These are phyloP conservation scores for Zymoseptoria brevis DNA, from an alignment of 2,329 filamentous ascomycete genomes.

Conservation along the genomic window DNA sequence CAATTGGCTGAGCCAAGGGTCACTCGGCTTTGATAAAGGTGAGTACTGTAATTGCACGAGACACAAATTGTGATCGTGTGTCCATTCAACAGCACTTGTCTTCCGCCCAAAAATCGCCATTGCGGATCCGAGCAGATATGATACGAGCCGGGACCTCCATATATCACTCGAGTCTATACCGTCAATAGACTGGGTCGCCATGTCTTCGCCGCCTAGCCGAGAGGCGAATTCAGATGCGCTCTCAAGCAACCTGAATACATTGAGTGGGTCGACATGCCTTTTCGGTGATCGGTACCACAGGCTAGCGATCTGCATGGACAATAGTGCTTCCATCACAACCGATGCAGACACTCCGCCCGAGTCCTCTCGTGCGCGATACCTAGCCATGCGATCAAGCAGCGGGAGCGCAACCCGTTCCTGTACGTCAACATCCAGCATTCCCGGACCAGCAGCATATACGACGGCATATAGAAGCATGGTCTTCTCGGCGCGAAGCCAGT, in stretches of 20 bases:
- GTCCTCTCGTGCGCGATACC: neutral
- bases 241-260: conserved; percentile 78
- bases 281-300: conserved; percentile 79
- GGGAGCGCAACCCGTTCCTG: conserved; percentile 60
- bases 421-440: conserved; percentile 41
- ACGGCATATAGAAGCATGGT: conserved; percentile 52
- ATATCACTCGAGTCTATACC: conserved; percentile 7
- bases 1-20: conserved; percentile 20
- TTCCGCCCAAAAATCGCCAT: conserved; percentile 13
- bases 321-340: conserved; percentile 60
- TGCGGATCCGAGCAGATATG: conserved; percentile 9
- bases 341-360: conserved; percentile 30
- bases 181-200: neutral
- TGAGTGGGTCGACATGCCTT: conserved; percentile 65
- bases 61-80: conserved; percentile 10
- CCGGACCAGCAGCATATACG: conserved; percentile 45
- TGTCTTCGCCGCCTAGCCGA: neutral
- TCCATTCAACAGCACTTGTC: conserved; percentile 6
- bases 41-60: conserved; percentile 11
- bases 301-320: conserved; percentile 64
- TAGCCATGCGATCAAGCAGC: conserved; percentile 42
- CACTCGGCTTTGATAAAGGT: conserved; percentile 6
- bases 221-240: conserved; percentile 36
- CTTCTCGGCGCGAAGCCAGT: conserved; percentile 11
- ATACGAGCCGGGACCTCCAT: conserved; percentile 17